A percentile compares a stretch with the other conserved stretches of the same genome.
These are phyloP conservation scores for Pilobolus umbonatus DNA, from an alignment of 192 early-diverging fungal species.

Conservation along the genomic window DNA sequence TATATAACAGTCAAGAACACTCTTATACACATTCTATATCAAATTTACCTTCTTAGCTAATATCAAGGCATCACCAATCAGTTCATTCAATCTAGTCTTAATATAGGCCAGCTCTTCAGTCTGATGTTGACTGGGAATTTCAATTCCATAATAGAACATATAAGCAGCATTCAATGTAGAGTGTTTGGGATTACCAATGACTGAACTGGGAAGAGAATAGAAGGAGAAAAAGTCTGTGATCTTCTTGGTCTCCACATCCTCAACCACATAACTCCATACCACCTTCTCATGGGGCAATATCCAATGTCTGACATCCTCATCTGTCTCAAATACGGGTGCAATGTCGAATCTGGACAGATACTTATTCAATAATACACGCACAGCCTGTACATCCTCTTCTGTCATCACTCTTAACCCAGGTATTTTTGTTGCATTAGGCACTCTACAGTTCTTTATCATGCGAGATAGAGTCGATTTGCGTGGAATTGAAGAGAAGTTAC, in stretches of 20 bases:
- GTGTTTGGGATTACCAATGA: conserved; percentile 73
- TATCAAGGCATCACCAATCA: conserved; percentile 81
- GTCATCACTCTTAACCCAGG: conserved; percentile 80
- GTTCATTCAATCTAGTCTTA: conserved; percentile 45
- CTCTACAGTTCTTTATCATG: conserved; percentile 65
- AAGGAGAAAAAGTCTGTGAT: conserved; percentile 92
- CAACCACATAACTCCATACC: conserved; percentile 92
- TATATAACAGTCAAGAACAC: not conserved
- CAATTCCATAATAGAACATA: conserved; percentile 86
- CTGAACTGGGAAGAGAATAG: conserved; percentile 91
- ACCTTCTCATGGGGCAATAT: conserved; percentile 79
- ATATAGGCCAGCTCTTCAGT: conserved; percentile 40
- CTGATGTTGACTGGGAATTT: conserved; percentile 37
- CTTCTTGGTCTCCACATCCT: conserved; percentile 57
- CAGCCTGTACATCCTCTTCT: conserved; percentile 66
- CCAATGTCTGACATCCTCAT: conserved; percentile 91
- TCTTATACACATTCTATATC: too few species aligned
- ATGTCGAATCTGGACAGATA: conserved; percentile 68
- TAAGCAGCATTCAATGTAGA: conserved; percentile 85
- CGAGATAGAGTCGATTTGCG: conserved; percentile 68
- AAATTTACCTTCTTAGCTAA: conserved; percentile 46
- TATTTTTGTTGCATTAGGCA: conserved; percentile 54
- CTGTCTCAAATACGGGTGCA: conserved; percentile 64
- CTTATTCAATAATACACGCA: conserved; percentile 69
- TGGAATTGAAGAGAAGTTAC: conserved; percentile 82